Evolutionary conservation across 1,284 basidiomycete genomes (phyloP), one percentile per base, ranked within the genome.

Genomic region (Termitomyces sp.): DNA sequence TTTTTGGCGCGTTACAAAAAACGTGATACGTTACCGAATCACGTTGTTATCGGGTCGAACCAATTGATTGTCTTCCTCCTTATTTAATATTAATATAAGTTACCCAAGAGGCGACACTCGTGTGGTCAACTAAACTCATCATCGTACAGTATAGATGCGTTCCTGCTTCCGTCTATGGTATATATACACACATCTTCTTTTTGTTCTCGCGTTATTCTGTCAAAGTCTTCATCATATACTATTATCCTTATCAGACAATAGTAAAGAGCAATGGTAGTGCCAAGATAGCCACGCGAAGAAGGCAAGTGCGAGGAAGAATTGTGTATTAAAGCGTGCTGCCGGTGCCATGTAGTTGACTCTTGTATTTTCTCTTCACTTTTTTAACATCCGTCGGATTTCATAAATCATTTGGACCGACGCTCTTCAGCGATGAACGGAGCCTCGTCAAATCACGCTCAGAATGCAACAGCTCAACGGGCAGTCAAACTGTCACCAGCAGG

Each of bases 401-500:
- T 33, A 56, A 58, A 58, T 52, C 52, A 50, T 33, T 43, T 44
- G 38, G 28, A 55, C 57, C 46, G 50, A 47, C 54, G 44, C 38
- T 51, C 53, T 50, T 52, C 61, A 60, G 58, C 63, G 59, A 78
- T 77, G 76, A 78, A 75, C 68, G 73, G 74, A 62, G 61, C 70
- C 51, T 66, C 69, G 60, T 52, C 68, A 57, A 68, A 59, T 59
- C 54, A 58, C 43, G 39, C 63, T 8, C 66, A 65, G 53, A 68
- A 63, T 65, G 38, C 55, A 55, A 61, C 66, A 60, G 65, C 68
- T 48, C 60, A 61, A 42, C 68, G 62, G 53, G 64, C 63, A 44
- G 67, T 69, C 34, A 73, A 71, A 62, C 70, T 71, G 44, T 78
- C 77, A 17, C 80, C 82, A 19, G 65, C 78, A 5, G 80, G 80